Conservation (phyloP, 2,329 filamentous ascomycete species). For the Trichophyton rubrum region DNA sequence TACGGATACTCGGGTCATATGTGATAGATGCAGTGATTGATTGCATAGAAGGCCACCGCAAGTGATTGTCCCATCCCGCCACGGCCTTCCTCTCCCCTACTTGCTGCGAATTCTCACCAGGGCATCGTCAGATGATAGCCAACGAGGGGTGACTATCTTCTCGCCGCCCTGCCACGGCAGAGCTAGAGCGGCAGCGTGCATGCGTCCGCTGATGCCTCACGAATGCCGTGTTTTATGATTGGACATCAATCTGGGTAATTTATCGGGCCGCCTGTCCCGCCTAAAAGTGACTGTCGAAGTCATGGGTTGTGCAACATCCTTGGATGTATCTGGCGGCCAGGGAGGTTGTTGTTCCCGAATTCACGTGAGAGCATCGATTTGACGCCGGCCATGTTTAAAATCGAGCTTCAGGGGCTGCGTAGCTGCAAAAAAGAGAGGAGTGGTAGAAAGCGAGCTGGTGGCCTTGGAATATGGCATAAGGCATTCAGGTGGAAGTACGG, state of each 20-base stretch:
- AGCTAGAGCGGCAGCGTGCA: background rate
- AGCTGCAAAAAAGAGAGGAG: background rate
- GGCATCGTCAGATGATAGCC: background rate
- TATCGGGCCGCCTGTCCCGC: background rate
- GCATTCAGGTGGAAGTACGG: background rate
- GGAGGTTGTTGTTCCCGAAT: background rate
- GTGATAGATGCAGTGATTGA: background rate
- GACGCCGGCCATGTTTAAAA: background rate
- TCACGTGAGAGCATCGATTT: background rate
- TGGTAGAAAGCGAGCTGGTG: background rate
- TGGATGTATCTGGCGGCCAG: background rate
- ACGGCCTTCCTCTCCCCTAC: too few relatives aligned
- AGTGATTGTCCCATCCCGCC: background rate
- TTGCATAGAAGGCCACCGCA: background rate
- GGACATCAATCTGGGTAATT: background rate
- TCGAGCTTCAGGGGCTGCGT: background rate
- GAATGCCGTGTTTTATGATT: background rate
- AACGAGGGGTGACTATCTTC: background rate
- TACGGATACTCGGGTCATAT: background rate
- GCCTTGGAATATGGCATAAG: background rate
- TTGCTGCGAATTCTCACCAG: background rate
- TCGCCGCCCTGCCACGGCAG: background rate
- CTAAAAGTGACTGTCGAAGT: background rate
- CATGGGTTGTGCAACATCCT: background rate
- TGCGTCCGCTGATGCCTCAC: background rate